These are phyloP conservation scores for Lipomyces yamadae DNA, from an alignment of 805 yeast species.

Conservation along the genomic window DNA sequence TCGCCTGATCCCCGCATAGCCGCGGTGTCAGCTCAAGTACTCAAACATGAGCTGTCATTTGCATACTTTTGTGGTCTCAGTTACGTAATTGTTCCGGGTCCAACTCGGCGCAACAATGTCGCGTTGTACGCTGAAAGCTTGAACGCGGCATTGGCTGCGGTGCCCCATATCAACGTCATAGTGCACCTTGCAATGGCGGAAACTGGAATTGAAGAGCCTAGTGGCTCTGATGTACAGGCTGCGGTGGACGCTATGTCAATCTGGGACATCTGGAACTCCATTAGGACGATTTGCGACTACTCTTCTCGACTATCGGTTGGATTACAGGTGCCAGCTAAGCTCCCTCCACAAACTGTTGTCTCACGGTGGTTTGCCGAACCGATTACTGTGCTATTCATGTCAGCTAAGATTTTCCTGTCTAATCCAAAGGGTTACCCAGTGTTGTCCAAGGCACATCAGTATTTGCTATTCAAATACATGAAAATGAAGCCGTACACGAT, in stretches of 20 bases:
- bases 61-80: slow-evolving; percentile 64
- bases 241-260: slow-evolving; percentile 57
- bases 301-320: slow-evolving; percentile 67
- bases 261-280: slow-evolving; percentile 78
- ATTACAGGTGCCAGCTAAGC: slow-evolving; percentile 69
- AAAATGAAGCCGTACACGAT: slow-evolving; percentile 53
- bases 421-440: slow-evolving; percentile 71
- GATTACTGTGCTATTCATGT: slow-evolving; percentile 59
- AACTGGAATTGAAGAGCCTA: slow-evolving; percentile 33
- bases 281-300: slow-evolving; percentile 61
- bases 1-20: slow-evolving; percentile 56
- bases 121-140: slow-evolving; percentile 56
- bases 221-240: neutral
- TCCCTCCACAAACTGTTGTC: slow-evolving; percentile 56
- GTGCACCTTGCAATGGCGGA: slow-evolving; percentile 42
- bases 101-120: slow-evolving; percentile 59
- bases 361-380: slow-evolving; percentile 75
- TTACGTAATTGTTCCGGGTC: slow-evolving; percentile 66
- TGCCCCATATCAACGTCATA: slow-evolving; percentile 36
- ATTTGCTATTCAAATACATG: slow-evolving; percentile 52
- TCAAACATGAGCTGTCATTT: slow-evolving; percentile 61
- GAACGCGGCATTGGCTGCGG: slow-evolving; percentile 43
- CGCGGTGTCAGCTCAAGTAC: slow-evolving; percentile 60
- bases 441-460: slow-evolving; percentile 61
- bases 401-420: slow-evolving; percentile 60